phyloP scores from a whole-genome alignment of 495 filamentous ascomycete genomes.

The Xylaria longipes region DNA sequence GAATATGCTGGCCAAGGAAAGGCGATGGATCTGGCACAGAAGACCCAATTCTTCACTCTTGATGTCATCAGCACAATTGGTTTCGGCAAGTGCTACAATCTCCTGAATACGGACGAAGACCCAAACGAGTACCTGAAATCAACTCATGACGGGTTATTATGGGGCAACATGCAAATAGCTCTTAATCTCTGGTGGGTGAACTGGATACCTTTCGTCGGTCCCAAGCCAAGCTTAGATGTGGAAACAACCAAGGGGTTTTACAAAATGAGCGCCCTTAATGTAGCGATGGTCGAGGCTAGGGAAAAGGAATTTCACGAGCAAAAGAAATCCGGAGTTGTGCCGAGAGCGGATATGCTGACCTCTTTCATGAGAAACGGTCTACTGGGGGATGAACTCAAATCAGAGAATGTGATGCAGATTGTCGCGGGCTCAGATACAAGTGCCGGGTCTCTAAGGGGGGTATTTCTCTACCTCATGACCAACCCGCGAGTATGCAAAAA shows the following conservation, averaged over 20 bases:
- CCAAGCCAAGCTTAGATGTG: constrained; percentile 32
- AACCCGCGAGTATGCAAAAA: constrained; percentile 53
- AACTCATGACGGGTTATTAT: constrained; percentile 39
- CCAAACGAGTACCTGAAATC: constrained; percentile 49
- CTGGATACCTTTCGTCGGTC: constrained; percentile 32
- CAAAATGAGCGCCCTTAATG: constrained; percentile 51
- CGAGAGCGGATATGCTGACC: constrained; percentile 45
- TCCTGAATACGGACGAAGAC: constrained; percentile 47
- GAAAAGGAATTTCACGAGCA: constrained; percentile 27
- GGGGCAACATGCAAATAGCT: constrained; percentile 26
- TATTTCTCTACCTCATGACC: constrained; percentile 59
- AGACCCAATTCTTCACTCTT: constrained; percentile 51
- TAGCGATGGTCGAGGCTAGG: constrained; percentile 36
- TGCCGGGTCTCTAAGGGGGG: constrained; percentile 59
- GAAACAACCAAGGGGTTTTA: constrained; percentile 55
- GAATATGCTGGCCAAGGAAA: constrained; percentile 42
- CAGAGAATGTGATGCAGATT: constrained; percentile 43
- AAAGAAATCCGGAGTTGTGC: neutral
- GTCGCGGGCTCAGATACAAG: constrained; percentile 63
- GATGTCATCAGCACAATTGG: constrained; percentile 55
- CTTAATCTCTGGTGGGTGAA: constrained; percentile 21
- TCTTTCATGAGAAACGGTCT: constrained; percentile 51
- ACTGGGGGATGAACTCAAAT: constrained; percentile 36
- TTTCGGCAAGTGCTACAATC: constrained; percentile 51
- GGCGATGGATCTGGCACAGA: constrained; percentile 50